Percentiles rank a stretch among this genome's conserved stretches.
Conservation (phyloP, 2,329 filamentous ascomycete genomes). For the Stachybotrys chartarum region DNA sequence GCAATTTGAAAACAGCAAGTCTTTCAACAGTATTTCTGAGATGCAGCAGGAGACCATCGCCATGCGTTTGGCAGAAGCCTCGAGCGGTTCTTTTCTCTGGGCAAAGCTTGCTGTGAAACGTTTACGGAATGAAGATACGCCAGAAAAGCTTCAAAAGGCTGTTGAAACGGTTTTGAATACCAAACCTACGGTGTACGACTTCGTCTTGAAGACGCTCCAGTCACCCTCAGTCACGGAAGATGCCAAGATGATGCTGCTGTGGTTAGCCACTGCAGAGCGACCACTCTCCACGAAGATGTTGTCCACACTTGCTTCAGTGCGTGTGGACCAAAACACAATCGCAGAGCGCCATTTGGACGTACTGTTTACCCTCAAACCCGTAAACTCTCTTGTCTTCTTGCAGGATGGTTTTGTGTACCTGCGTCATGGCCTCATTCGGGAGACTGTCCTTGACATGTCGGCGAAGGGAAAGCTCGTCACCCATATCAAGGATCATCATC, state of each 20-base stretch:
- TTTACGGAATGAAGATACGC: slow-evolving; percentile 16
- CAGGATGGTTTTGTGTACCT: slow-evolving; percentile 25
- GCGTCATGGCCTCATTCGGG: slow-evolving; percentile 25
- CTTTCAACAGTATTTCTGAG: slow-evolving; percentile 17
- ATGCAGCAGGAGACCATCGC: slow-evolving; percentile 23
- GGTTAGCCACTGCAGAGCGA: slow-evolving; percentile 27
- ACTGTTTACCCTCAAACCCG: slow-evolving; percentile 16
- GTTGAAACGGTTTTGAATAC: slow-evolving; percentile 17
- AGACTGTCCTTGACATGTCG: slow-evolving; percentile 20
- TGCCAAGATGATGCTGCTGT: slow-evolving; percentile 23
- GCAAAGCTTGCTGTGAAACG: slow-evolving; percentile 26
- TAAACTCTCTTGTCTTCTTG: slow-evolving; percentile 22
- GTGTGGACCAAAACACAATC: slow-evolving; percentile 20
- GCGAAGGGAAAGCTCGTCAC: slow-evolving; percentile 21
- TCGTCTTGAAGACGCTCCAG: slow-evolving; percentile 19
- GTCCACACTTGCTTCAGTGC: slow-evolving; percentile 17
- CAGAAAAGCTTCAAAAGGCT: slow-evolving; percentile 17
- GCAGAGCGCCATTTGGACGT: slow-evolving; percentile 17
- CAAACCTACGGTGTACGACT: slow-evolving; percentile 20
- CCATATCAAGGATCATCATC: slow-evolving; percentile 22
- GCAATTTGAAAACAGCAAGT: slow-evolving; percentile 14
- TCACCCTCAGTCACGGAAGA: slow-evolving; percentile 17
- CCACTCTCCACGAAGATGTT: slow-evolving; percentile 25
- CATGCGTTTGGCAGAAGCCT: slow-evolving; percentile 21
- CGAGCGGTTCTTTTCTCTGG: slow-evolving; percentile 29